Base-by-base conservation (phyloP, 2,329 filamentous ascomycete genomes). In the Cladosporium velox region DNA sequence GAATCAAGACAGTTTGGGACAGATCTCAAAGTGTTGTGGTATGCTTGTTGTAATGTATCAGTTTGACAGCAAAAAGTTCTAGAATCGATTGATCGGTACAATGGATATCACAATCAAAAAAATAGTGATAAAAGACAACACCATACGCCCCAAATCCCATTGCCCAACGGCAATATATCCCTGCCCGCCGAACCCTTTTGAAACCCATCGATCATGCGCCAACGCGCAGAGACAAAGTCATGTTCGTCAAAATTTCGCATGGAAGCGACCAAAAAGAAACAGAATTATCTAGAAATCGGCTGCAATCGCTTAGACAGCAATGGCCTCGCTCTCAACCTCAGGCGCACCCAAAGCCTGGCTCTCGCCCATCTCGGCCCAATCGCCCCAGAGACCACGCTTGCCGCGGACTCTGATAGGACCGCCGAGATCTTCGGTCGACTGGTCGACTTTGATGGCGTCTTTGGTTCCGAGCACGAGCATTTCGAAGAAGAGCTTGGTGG, bases 401-500 rank as follows among this genome's bases (percentile, higher is more conserved):
- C 91, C 93, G 71, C 92, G 86, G 66, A 99, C 91, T 66, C 90
- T 86, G 74, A 99, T 92, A 15, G 90, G 86, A 2, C 89, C 91
- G 59, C 93, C 93, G 30, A 98, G 86, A 15, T 86, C 86, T 68
- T 89, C 83, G 12, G 68, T 66, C 24, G 68, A 71, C 79, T 99
- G 95, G 77, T 98, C 94, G 30, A 98, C 92, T 80, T 97, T 97
- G 80, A 99, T 91, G 32, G 95, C 95, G 77, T 99, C 95, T 81
- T 99, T 99, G 51, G 95, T 99, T 5, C 94, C 95, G 57, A 99
- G 85, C 3, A 99, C 95, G 28, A 99, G 84, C 64, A 95, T 90
- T 80, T 99, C 95, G 74, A 99, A 99, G 82, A 99, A 99, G 93
- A 99, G 97, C 85, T 97, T 97, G 52, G 95, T 99, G 0, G 95